Evolutionary conservation across 2,329 filamentous ascomycete species (phyloP).

Genomic region (Triangularia setosa): DNA sequence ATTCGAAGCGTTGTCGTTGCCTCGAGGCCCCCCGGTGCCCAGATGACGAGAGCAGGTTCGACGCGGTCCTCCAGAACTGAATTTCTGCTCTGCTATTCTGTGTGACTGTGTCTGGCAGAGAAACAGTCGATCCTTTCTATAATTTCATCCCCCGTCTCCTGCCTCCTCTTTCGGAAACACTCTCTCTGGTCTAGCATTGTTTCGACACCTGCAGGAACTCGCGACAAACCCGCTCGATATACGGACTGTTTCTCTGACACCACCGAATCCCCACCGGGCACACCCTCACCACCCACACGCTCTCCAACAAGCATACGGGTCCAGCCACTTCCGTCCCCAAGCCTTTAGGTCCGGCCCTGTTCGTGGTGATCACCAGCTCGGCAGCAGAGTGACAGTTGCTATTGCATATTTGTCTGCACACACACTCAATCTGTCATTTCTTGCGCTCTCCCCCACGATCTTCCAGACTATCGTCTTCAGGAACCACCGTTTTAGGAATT

Average conservation of each 20-base stretch:
- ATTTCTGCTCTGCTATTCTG: not conserved
- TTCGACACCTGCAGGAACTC: constrained; percentile 13
- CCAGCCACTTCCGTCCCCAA: not conserved
- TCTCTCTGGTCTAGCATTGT: not conserved
- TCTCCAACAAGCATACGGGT: not conserved
- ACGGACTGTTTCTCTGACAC: not conserved
- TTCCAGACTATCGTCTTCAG: not conserved
- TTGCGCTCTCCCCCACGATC: not conserved
- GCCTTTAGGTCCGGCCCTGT: not conserved
- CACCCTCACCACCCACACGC: not conserved
- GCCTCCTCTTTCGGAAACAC: not conserved
- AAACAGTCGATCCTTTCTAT: constrained; percentile 8
- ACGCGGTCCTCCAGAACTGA: not conserved
- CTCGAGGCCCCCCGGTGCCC: too few relatives aligned
- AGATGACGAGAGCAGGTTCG: not conserved
- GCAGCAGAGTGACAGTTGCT: not conserved
- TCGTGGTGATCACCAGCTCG: not conserved
- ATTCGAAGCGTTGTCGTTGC: not conserved
- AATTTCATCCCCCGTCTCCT: constrained; percentile 6
- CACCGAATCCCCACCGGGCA: not conserved
- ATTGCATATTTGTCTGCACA: not conserved
- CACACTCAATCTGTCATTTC: not conserved
- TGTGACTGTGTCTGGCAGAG: constrained; percentile 5
- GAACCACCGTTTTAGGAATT: not conserved
- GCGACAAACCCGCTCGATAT: not conserved